Conservation (phyloP, 306 rosid species). For the Malus fusca region DNA sequence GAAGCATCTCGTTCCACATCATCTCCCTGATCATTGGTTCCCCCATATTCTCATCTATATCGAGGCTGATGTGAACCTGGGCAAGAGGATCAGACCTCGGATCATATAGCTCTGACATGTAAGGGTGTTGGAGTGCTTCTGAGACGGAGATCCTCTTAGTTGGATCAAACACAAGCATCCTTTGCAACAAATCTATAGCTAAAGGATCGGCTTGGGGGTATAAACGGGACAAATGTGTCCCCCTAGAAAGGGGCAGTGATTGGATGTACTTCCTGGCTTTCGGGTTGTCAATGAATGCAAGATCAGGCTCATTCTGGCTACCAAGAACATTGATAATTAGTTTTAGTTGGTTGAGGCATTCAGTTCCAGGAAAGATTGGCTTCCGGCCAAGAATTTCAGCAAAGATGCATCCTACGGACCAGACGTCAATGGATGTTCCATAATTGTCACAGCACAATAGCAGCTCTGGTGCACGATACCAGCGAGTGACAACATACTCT, state of each 20-base stretch:
- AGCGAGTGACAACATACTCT: slow-evolving; percentile 86
- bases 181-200: slow-evolving; percentile 74
- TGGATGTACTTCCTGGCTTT: slow-evolving; percentile 57
- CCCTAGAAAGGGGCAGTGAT: slow-evolving; percentile 50
- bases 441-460: slow-evolving; percentile 69
- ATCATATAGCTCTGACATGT: slow-evolving; percentile 60
- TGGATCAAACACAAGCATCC: slow-evolving; percentile 81
- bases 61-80: slow-evolving; percentile 56
- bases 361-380: slow-evolving; percentile 78
- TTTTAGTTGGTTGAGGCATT: slow-evolving; percentile 68
- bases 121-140: slow-evolving; percentile 87
- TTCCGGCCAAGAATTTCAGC: slow-evolving; percentile 86
- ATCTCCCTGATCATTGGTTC: slow-evolving; percentile 61
- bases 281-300: slow-evolving; percentile 52
- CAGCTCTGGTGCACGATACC: slow-evolving; percentile 96
- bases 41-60: slow-evolving; percentile 49
- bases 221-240: slow-evolving; percentile 42
- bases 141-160: slow-evolving; percentile 61
- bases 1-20: slow-evolving; percentile 80
- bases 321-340: slow-evolving; percentile 70
- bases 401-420: slow-evolving; percentile 95
- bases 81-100: slow-evolving; percentile 43
- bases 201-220: slow-evolving; percentile 74
- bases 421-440: slow-evolving; percentile 82
- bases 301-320: slow-evolving; percentile 52